Conservation (phyloP, 2,329 filamentous ascomycete species). For the Exophiala sideris region DNA sequence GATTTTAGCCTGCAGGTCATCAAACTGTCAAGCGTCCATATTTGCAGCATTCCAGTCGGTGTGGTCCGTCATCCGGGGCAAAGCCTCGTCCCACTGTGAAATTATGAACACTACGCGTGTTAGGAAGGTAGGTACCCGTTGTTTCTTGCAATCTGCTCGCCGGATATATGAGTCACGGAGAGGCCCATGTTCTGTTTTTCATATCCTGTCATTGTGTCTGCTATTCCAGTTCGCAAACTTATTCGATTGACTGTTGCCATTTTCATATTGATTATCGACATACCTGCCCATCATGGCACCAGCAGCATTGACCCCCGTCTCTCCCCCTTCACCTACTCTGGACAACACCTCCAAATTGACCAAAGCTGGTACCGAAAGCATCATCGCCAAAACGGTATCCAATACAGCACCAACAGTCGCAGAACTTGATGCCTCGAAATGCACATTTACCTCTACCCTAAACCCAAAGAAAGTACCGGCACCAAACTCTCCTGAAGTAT, state of each 20-base stretch:
- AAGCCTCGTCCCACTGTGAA: not conserved
- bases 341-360: slow-evolving; percentile 25
- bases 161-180: slow-evolving; percentile 21
- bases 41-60: not conserved
- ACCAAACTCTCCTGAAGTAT: slow-evolving; percentile 39
- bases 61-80: not conserved
- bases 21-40: not conserved
- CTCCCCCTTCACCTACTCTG: slow-evolving; percentile 20
- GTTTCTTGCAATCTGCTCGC: not conserved
- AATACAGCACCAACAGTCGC: slow-evolving; percentile 16
- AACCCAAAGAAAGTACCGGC: slow-evolving; percentile 37
- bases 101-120: not conserved
- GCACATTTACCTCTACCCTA: slow-evolving; percentile 38
- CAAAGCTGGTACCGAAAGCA: slow-evolving; percentile 24
- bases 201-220: not conserved
- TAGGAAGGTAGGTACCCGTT: not conserved
- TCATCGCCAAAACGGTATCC: slow-evolving; percentile 21
- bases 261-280: not conserved
- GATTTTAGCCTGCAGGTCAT: slow-evolving; percentile 3
- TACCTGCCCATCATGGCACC: slow-evolving; percentile 19
- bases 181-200: not conserved
- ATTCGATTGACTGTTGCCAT: not conserved
- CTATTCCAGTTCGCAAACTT: not conserved
- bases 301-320: slow-evolving; percentile 18
- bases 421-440: slow-evolving; percentile 40